Conservation (phyloP, 345 rosid genomes). For the Citrus reticulata region DNA sequence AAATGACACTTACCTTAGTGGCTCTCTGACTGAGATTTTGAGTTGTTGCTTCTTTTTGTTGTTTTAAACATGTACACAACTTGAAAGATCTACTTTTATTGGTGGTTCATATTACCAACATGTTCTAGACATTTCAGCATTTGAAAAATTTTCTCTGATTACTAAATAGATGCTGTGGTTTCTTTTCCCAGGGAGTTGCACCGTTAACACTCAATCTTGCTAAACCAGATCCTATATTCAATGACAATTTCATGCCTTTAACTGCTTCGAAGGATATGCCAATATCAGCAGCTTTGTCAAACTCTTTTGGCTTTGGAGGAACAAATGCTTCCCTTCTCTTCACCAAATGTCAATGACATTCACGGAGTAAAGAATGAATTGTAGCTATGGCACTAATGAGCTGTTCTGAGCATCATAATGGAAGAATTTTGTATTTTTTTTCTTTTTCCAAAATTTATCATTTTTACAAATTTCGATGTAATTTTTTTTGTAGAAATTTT, state of each 20-base stretch:
- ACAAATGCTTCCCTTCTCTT: slow-evolving; percentile 82
- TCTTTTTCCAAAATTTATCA: neutral
- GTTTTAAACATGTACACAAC: neutral
- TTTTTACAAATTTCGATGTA: neutral
- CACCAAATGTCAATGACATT: slow-evolving; percentile 2
- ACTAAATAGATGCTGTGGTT: slow-evolving; percentile 1
- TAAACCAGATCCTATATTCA: slow-evolving; percentile 76
- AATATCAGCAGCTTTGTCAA: slow-evolving; percentile 68
- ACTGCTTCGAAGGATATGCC: slow-evolving; percentile 64
- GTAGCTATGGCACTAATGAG: neutral
- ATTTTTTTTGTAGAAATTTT: neutral
- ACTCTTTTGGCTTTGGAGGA: slow-evolving; percentile 95
- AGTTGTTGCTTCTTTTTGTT: neutral
- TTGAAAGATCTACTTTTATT: neutral
- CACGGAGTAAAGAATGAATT: neutral
- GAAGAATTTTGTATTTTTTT: neutral
- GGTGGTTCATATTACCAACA: neutral
- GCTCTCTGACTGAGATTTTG: neutral
- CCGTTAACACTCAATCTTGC: slow-evolving; percentile 77
- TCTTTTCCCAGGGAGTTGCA: slow-evolving; percentile 67
- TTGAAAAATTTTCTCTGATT: neutral
- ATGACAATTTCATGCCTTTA: slow-evolving; percentile 58
- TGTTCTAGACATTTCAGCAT: neutral
- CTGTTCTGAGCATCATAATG: neutral
- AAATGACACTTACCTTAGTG: neutral